phyloP scores from a whole-genome alignment of 2,329 filamentous ascomycete genomes.

The Diaporthe citri region DNA sequence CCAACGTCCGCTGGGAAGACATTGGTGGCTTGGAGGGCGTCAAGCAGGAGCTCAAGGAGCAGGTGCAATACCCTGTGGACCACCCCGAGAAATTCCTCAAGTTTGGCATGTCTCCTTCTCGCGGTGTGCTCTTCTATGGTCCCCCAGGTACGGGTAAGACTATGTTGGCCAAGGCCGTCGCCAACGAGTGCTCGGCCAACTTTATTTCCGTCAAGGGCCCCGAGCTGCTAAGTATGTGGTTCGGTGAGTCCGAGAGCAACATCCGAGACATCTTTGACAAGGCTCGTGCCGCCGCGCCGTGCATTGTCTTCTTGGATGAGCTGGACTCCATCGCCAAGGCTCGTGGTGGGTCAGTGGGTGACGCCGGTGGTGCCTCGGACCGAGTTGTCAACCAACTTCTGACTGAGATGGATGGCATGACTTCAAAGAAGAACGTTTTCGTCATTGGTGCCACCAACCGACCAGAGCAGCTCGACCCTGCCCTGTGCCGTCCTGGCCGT shows the following conservation, averaged over 20 bases:
- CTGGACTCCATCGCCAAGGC: slow-evolving; percentile 99
- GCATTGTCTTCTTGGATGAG: slow-evolving; percentile 98
- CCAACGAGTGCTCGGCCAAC: slow-evolving; percentile 99
- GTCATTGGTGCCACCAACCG: slow-evolving; percentile 99
- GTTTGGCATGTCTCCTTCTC: slow-evolving; percentile 97
- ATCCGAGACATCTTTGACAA: slow-evolving; percentile 99
- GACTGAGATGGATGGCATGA: slow-evolving; percentile 96
- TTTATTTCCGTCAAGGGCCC: slow-evolving; percentile 99
- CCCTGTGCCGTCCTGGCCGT: slow-evolving; percentile 97
- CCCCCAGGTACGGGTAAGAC: slow-evolving; percentile 99
- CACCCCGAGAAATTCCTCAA: slow-evolving; percentile 99
- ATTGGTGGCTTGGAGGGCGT: slow-evolving; percentile 98
- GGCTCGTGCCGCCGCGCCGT: slow-evolving; percentile 96
- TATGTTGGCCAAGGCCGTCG: slow-evolving; percentile 98
- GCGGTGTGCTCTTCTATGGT: slow-evolving; percentile 98
- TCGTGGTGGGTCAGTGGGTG: slow-evolving; percentile 94
- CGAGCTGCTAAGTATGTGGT: slow-evolving; percentile 99
- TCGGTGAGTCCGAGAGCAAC: slow-evolving; percentile 99
- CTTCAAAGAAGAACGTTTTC: slow-evolving; percentile 99
- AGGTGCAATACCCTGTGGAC: slow-evolving; percentile 98
- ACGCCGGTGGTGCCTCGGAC: slow-evolving; percentile 97
- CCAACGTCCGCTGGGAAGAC: slow-evolving; percentile 99
- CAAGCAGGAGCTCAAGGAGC: slow-evolving; percentile 99
- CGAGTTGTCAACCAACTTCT: slow-evolving; percentile 99
- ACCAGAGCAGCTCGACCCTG: slow-evolving; percentile 98